Evolutionary conservation across 164 flowering plant species (phyloP), one percentile per base, ranked within the genome.

Genomic region (Stephania cephalantha): DNA sequence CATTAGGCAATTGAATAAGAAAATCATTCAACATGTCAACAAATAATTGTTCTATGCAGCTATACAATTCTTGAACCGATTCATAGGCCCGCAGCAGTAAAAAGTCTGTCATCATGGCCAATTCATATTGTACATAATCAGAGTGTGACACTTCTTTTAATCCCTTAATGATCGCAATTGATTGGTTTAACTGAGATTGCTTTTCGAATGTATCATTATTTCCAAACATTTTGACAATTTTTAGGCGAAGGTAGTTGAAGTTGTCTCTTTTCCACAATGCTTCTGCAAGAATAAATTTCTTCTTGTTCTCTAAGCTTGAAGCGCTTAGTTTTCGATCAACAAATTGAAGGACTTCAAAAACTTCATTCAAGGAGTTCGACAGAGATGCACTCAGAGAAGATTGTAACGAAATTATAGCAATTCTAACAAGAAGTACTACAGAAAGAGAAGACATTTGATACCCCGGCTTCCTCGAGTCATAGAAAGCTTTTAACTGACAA

Each of bases 351-450:
- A 69, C 45, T 11, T 69, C 71, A 15, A 31, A 31, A 2, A 42
- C 48, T 69, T 69, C 71, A 42, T 15, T 44, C 5, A 31, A 69
- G 8, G 18, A 15, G 2, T 44, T 9, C 4, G n/a, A 0, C 44
- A 69, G n/a, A 42, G 46, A 42, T 31, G 50, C 71, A 17, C n/a
- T 42, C 17, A 70, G 72, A 35, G 17, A 9, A 44, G 20, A 6
- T 45, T 31, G 55, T 15, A 70, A 9, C 3, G 53, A 70, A 46
- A 70, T 53, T 7, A 4, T 10, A 17, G 72, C 72, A 46, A 46
- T 70, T 70, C 53, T 70, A 20, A 45, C 72, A 44, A 70, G 72
- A 9, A 70, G 30, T 3, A 70, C 72, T 29, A 70, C 13, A 17
- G 25, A 45, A 17, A 70, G 53, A 45, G 72, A 70, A 4, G 72